Base-by-base conservation (phyloP, 106 monocot species). In the Dioscorea alata region DNA sequence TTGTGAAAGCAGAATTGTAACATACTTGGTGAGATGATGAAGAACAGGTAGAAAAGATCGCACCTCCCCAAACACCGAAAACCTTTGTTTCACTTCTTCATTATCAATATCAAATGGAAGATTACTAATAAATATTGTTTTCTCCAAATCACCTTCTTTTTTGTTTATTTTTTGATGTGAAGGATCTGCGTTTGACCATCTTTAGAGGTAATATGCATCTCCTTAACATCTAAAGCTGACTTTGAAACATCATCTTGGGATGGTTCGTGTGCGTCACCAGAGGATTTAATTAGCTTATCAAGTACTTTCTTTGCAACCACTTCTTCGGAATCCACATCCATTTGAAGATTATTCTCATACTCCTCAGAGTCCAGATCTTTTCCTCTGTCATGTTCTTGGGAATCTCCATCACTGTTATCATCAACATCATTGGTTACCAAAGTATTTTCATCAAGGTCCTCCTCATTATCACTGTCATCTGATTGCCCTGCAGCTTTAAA, bases 21-120 rank as follows among this genome's bases (percentile, higher is more conserved):
- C 89, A 59, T 82, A 99, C 99, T 93, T 93, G 72, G 99, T 99
- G 64, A 93, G 72, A 66, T 67, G 76, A 78, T 93, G 99, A 28
- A 99, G 87, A 60, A 99, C 99, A 0, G 79, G 87, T 33, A 73
- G 5, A 74, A 81, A 90, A 32, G 87, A 82, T 59, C 84, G 76
- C 69, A 99, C 83, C 63, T 87, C 79, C 24, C 99, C 99, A 82
- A 90, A 99, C 20, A 87, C 59, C 21, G 87, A 85, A 69, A 99
- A 99, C 59, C 83, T 87, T 61, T 85, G 75, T 66, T 81, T 93
- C 53, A 99, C 93, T 57, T 93, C 99, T 69, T 81, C 93, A 65
- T 56, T 71, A n/a, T 69, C 79, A 50, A 84, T 69, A 68, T 99
- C 93, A 84, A 93, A 99, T 22, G 99, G 99, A 71, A 99, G 81